These are phyloP conservation scores for Cokeromyces recurvatus DNA, from an alignment of 371 early-diverging fungal species.

Conservation along the genomic window DNA sequence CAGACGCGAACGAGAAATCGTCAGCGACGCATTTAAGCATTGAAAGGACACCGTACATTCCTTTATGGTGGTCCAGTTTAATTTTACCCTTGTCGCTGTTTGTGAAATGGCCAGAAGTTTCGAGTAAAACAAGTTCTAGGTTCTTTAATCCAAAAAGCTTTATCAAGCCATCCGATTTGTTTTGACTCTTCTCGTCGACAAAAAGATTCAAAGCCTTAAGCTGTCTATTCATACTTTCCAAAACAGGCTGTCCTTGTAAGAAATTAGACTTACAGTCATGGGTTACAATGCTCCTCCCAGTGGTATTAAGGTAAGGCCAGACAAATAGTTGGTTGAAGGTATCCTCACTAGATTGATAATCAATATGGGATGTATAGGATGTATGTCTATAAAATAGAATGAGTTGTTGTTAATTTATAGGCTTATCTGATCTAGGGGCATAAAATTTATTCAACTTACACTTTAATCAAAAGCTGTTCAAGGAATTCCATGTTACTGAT, in stretches of 20 bases:
- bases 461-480: slow-evolving; percentile 1
- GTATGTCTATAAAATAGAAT: slow-evolving; percentile 11
- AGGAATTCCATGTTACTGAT: not conserved
- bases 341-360: slow-evolving; percentile 2
- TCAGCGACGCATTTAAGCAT: slow-evolving; percentile 12
- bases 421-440: too few species aligned
- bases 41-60: slow-evolving; percentile 12
- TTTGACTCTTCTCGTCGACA: slow-evolving; percentile 6
- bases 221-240: slow-evolving; percentile 3
- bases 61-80: slow-evolving; percentile 12
- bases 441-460: slow-evolving; percentile 2
- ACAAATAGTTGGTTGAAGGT: slow-evolving; percentile 10
- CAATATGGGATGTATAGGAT: slow-evolving; percentile 4
- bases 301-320: slow-evolving; percentile 2
- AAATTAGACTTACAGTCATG: slow-evolving; percentile 4
- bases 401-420: not conserved
- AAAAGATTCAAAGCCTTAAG: not conserved
- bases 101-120: slow-evolving; percentile 4
- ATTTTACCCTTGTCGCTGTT: slow-evolving; percentile 4
- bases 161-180: slow-evolving; percentile 11
- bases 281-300: not conserved
- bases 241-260: slow-evolving; percentile 1
- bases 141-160: slow-evolving; percentile 5
- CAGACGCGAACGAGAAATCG: slow-evolving; percentile 3
- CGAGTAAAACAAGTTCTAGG: slow-evolving; percentile 5